phyloP scores from a whole-genome alignment of 1,284 basidiomycete species.

The Ceratobasidium papillatum region DNA sequence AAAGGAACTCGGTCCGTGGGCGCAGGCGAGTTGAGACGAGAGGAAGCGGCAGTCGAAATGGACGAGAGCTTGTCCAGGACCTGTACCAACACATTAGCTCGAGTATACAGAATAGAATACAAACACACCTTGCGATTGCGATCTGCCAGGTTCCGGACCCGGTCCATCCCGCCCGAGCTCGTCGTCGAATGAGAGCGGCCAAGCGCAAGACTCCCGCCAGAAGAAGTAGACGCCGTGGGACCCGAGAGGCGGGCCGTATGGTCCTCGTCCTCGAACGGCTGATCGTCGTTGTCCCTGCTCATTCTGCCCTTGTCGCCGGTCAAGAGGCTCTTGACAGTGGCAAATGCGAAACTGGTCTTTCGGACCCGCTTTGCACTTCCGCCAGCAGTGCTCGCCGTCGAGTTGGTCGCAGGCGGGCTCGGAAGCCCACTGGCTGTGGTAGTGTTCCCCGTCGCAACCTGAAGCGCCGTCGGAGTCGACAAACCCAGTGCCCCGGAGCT shows the following conservation, averaged over 20 bases:
- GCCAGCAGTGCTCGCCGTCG: constrained; percentile 36
- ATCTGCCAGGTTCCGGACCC: constrained; percentile 41
- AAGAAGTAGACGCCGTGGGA: constrained; percentile 31
- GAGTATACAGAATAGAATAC: background rate
- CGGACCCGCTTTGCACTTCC: constrained; percentile 34
- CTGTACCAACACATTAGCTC: constrained; percentile 10
- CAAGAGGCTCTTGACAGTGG: constrained; percentile 39
- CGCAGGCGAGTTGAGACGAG: constrained; percentile 29
- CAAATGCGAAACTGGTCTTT: constrained; percentile 40
- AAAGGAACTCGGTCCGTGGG: constrained; percentile 22
- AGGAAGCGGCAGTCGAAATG: constrained; percentile 37
- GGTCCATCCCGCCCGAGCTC: constrained; percentile 35
- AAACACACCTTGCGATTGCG: constrained; percentile 44
- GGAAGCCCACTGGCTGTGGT: constrained; percentile 27
- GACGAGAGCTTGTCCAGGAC: constrained; percentile 42
- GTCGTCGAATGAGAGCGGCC: constrained; percentile 37
- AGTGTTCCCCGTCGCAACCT: constrained; percentile 1
- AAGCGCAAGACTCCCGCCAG: constrained; percentile 21
- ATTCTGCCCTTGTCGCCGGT: constrained; percentile 24
- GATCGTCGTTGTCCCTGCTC: constrained; percentile 37
- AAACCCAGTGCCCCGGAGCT: constrained; percentile 8
- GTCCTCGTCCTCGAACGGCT: constrained; percentile 43
- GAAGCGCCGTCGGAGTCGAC: constrained; percentile 8
- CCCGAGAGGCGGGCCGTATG: constrained; percentile 43
- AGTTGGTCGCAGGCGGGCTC: constrained; percentile 45